Evolutionary conservation across 306 rosid genomes (phyloP).

Genomic region (Cyamopsis tetragonoloba): DNA sequence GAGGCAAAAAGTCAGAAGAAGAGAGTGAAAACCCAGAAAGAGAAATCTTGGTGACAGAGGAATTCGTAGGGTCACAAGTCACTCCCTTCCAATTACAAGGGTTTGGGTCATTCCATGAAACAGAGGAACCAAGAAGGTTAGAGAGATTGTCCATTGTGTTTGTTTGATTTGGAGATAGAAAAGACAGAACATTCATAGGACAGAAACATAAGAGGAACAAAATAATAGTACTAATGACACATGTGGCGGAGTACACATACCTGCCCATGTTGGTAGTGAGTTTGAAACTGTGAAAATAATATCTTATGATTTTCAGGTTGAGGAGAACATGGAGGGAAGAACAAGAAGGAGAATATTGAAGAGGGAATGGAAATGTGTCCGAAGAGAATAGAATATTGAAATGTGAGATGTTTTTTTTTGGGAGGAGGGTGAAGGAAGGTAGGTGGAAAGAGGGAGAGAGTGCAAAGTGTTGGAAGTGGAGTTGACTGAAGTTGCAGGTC

Average conservation of each 20-base stretch:
- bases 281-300: not conserved
- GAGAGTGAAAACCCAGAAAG: conserved; percentile 37
- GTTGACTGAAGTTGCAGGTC: conserved; percentile 33
- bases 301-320: conserved; percentile 23
- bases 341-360: not conserved
- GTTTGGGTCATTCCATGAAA: conserved; percentile 41
- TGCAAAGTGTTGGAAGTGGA: conserved; percentile 16
- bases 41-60: conserved; percentile 30
- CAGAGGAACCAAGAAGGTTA: not conserved
- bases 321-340: not conserved
- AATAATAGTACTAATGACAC: conserved; percentile 19
- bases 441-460: not conserved
- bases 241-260: conserved; percentile 26
- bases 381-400: not conserved
- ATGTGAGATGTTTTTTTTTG: not conserved
- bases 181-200: conserved; percentile 46
- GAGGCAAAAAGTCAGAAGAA: conserved; percentile 41
- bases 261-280: conserved; percentile 34
- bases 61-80: conserved; percentile 32
- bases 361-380: not conserved
- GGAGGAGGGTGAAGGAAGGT: conserved; percentile 1
- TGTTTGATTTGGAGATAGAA: conserved; percentile 46
- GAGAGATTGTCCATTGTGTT: conserved; percentile 41
- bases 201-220: conserved; percentile 27
- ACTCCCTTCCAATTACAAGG: conserved; percentile 76